Evolutionary conservation across 371 early-diverging fungal species (phyloP).

Genomic region (Mortierella sp.): DNA sequence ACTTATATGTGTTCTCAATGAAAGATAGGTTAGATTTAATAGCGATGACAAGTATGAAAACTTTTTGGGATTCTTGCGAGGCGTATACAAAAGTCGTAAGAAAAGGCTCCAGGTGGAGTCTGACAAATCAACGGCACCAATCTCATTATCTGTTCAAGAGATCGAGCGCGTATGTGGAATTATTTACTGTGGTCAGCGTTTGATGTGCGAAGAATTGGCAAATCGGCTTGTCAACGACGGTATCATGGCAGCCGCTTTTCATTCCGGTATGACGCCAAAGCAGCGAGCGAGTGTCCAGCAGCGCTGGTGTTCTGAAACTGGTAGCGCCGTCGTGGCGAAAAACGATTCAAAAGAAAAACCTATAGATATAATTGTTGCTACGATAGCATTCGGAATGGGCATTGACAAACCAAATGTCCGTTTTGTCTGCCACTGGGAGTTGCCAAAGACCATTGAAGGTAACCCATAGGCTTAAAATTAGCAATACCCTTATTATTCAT

Average conservation of each 20-base stretch:
- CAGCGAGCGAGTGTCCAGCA: slow-evolving; percentile 33
- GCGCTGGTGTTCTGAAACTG: slow-evolving; percentile 30
- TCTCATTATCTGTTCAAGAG: not conserved
- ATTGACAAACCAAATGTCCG: slow-evolving; percentile 99
- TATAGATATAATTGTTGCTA: slow-evolving; percentile 87
- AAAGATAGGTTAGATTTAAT: slow-evolving; percentile 40
- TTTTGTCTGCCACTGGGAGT: slow-evolving; percentile 96
- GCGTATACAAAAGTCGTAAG: slow-evolving; percentile 24
- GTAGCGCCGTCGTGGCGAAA: not conserved
- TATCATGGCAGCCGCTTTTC: slow-evolving; percentile 49
- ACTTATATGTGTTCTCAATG: not conserved
- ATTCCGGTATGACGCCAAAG: slow-evolving; percentile 53
- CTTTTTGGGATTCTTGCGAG: slow-evolving; percentile 29
- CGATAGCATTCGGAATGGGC: slow-evolving; percentile 99
- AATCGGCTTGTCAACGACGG: slow-evolving; percentile 30
- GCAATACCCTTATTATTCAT: not conserved
- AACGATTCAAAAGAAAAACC: slow-evolving; percentile 14
- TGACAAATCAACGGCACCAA: not conserved
- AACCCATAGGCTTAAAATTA: not conserved
- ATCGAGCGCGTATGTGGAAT: slow-evolving; percentile 41
- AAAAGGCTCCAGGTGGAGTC: slow-evolving; percentile 14
- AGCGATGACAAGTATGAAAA: slow-evolving; percentile 30
- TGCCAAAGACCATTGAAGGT: slow-evolving; percentile 97
- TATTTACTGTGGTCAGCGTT: slow-evolving; percentile 49
- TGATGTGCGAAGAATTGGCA: slow-evolving; percentile 42